A percentile compares a stretch with the other conserved stretches of the same genome.
phyloP scores from a whole-genome alignment of 1,284 basidiomycete genomes.

The Coniferiporia sulphurascens region DNA sequence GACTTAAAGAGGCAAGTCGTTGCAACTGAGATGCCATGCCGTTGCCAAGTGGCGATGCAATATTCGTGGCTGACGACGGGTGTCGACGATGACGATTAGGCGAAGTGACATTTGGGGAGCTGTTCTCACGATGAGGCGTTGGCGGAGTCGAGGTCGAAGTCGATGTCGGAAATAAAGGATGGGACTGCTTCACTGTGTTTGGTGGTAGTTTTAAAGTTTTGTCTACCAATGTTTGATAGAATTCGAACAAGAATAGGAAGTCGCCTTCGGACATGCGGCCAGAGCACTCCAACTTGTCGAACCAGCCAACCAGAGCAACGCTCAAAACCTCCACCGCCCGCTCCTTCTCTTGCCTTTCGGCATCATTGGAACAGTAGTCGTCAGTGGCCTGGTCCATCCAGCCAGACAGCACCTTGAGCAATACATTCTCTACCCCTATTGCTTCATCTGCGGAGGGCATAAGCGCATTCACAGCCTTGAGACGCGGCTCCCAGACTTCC shows the following conservation, averaged over 20 bases:
- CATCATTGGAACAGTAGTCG: constrained; percentile 38
- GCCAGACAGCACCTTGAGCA: constrained; percentile 49
- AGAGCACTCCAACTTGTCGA: constrained; percentile 46
- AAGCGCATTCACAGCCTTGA: constrained; percentile 59
- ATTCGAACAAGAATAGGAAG: constrained; percentile 45
- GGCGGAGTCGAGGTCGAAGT: constrained; percentile 26
- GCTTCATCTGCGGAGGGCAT: constrained; percentile 53
- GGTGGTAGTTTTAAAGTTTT: constrained; percentile 41
- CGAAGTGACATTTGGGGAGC: constrained; percentile 16
- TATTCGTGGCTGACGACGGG: constrained; percentile 43
- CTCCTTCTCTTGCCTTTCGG: constrained; percentile 53
- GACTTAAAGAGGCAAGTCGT: constrained; percentile 34
- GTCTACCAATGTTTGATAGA: constrained; percentile 56
- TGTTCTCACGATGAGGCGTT: constrained; percentile 22
- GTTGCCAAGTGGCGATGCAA: constrained; percentile 26
- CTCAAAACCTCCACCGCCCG: constrained; percentile 54
- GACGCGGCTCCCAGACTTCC: constrained; percentile 65
- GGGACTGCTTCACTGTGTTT: constrained; percentile 25
- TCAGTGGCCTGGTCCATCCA: constrained; percentile 66
- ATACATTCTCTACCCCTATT: constrained; percentile 55
- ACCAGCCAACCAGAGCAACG: constrained; percentile 48
- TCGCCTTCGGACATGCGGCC: constrained; percentile 56
- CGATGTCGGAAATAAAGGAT: constrained; percentile 16
- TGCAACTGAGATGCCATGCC: constrained; percentile 21
- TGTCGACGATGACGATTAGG: constrained; percentile 49